Percentiles rank a stretch among this genome's conserved stretches.
Conservation (phyloP, 2,329 filamentous ascomycete genomes). For the Cercospora nicotianae region DNA sequence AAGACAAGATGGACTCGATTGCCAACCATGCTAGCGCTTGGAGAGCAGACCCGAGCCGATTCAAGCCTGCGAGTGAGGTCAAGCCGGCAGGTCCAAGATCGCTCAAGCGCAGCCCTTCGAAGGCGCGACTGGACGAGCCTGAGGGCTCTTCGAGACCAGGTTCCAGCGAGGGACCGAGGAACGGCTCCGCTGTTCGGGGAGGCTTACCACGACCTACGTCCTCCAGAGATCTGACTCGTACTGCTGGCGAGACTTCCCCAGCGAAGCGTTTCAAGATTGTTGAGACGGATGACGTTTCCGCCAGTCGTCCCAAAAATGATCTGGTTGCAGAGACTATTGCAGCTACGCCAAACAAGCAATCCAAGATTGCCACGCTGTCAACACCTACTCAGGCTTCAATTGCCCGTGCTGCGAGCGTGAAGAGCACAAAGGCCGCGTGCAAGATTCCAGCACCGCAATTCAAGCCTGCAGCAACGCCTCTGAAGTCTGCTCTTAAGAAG, state of each 20-base stretch:
- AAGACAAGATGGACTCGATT: conserved; percentile 98
- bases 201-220: conserved; percentile 31
- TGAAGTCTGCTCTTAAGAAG: conserved; percentile 14
- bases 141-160: conserved; percentile 20
- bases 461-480: conserved; percentile 29
- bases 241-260: conserved; percentile 44
- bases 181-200: conserved; percentile 25
- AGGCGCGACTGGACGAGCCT: conserved; percentile 62
- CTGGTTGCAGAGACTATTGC: conserved; percentile 42
- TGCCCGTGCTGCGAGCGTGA: conserved; percentile 59
- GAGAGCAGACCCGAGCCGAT: conserved; percentile 43
- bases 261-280: conserved; percentile 64
- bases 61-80: conserved; percentile 11
- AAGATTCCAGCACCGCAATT: conserved; percentile 36
- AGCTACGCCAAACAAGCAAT: conserved; percentile 44
- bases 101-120: conserved; percentile 57
- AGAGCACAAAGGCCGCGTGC: conserved; percentile 41
- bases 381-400: conserved; percentile 79
- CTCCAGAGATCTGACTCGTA: conserved; percentile 22
- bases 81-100: conserved; percentile 36
- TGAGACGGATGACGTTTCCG: conserved; percentile 68
- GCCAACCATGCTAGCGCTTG: conserved; percentile 79
- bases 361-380: conserved; percentile 56
- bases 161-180: conserved; percentile 25
- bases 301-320: conserved; percentile 58